A percentile compares a stretch with the other conserved stretches of the same genome.
Evolutionary conservation across 73 alveolate genomes (phyloP).

Genomic region (Uronychia setigera): DNA sequence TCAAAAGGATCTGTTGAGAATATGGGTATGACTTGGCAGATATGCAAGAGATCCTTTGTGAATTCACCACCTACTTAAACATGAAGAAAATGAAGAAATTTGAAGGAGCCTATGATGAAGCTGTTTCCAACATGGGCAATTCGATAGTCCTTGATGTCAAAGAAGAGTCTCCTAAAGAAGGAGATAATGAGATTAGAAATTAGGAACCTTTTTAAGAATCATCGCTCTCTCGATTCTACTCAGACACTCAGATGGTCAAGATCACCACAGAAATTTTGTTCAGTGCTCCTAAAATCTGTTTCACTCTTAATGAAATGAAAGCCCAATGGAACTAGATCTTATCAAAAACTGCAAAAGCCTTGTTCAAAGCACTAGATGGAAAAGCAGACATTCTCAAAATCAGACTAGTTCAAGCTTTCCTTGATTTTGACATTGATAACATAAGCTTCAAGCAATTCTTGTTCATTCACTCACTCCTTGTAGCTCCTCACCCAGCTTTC

Average conservation of each 20-base stretch:
- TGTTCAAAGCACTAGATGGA: neutral
- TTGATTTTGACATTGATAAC: neutral
- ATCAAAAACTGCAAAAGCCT: neutral
- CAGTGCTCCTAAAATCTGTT: neutral
- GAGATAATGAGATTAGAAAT: too few relatives aligned
- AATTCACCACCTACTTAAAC: neutral
- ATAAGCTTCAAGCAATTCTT: neutral
- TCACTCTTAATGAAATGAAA: neutral
- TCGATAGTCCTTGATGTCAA: neutral
- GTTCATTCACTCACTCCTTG: neutral
- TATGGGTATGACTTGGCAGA: neutral
- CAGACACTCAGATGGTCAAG: neutral
- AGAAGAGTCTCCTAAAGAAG: neutral
- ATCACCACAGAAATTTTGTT: neutral
- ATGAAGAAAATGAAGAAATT: neutral
- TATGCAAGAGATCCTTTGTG: neutral
- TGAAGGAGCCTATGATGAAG: neutral
- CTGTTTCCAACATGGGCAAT: neutral
- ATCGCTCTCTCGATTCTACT: neutral
- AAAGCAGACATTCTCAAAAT: neutral
- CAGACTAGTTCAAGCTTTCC: neutral
- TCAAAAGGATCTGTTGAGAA: neutral
- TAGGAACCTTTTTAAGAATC: too few relatives aligned
- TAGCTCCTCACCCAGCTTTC: neutral
- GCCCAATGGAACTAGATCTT: neutral